Percentiles rank a stretch among this genome's conserved stretches.
These are phyloP conservation scores for Adenanthera pavonina DNA, from an alignment of 306 rosid genomes.

Conservation along the genomic window DNA sequence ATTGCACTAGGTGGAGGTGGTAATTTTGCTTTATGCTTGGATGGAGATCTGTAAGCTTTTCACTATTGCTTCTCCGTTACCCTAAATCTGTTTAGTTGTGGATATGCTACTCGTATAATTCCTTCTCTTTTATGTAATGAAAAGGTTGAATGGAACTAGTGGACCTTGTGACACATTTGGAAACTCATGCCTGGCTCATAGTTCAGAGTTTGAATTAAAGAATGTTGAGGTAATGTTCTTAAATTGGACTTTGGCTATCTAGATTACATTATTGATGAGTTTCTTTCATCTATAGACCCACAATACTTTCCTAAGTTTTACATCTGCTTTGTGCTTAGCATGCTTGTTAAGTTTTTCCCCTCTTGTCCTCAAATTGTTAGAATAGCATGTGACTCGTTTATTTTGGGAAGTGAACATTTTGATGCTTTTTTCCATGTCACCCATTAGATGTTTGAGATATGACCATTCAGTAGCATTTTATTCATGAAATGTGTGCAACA, in stretches of 20 bases:
- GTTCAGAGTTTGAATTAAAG: conserved; percentile 84
- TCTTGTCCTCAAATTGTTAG: background rate
- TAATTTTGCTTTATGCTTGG: conserved; percentile 81
- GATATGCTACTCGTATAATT: conserved; percentile 11
- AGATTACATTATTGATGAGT: too few species aligned
- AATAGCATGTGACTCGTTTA: background rate
- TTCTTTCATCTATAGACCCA: too few species aligned
- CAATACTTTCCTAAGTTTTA: too few species aligned
- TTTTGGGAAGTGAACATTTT: background rate
- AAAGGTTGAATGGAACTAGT: conserved; percentile 88
- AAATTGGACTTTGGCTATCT: background rate
- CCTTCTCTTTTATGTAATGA: conserved; percentile 39
- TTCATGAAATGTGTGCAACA: background rate
- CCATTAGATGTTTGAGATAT: background rate
- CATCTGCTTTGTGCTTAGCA: too few species aligned
- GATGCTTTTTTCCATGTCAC: background rate
- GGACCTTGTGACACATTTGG: conserved; percentile 93
- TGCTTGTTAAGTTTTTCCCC: too few species aligned
- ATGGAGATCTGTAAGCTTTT: conserved; percentile 88
- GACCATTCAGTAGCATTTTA: background rate
- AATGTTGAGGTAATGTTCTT: conserved; percentile 80
- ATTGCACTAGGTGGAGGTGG: conserved; percentile 98
- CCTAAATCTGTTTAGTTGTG: conserved; percentile 18
- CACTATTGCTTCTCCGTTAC: conserved; percentile 1
- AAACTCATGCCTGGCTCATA: conserved; percentile 80